Evolutionary conservation across 2,329 filamentous ascomycete species (phyloP), one percentile per base, ranked within the genome.

Genomic region (Ophiostoma ips): DNA sequence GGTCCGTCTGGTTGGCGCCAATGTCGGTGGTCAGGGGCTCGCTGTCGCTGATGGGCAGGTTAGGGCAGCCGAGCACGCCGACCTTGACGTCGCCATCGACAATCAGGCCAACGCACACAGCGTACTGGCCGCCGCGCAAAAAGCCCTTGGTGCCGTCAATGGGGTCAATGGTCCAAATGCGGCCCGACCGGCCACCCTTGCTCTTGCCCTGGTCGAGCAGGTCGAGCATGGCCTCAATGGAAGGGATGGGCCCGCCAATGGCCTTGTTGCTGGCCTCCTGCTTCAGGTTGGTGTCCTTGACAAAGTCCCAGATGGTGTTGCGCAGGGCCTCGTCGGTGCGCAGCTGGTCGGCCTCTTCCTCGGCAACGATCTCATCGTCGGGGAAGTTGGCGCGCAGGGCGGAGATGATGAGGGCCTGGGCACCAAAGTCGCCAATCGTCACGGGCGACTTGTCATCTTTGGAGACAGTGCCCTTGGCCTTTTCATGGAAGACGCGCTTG

Each of bases 91-190:
- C 80, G 49, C 90, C 92, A 61, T 96, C 88, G 28, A 94, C 85
- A 69, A 98, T 83, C 59, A 98, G 73, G 34, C 79, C 92, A 5
- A 98, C 76, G 63, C 90, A 95, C 49, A 98, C 88, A 50, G 92
- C 94, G 64, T 98, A 98, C 70, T 98, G 92, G 36, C 89, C 94
- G 49, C 92, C 92, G 55, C 94, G 79, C 53, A 98, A 72, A 71
- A 98, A 98, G 30, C 92, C 94, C 70, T 95, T 95, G 49, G 92
- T 98, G 57, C 92, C 92, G 66, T 98, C 92, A 55, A 98, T 95
- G 53, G 92, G 92, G 66, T 98, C 92, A 51, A 98, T 81, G 37
- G 90, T 86, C 92, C 92, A 98, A 65, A 96, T 87, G 57, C 92
- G 76, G 55, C 87, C 88, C 56, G 71, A 74, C 53, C 69, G 65